Conservation (phyloP, 192 early-diverging fungal genomes). For the Podila epigama region DNA sequence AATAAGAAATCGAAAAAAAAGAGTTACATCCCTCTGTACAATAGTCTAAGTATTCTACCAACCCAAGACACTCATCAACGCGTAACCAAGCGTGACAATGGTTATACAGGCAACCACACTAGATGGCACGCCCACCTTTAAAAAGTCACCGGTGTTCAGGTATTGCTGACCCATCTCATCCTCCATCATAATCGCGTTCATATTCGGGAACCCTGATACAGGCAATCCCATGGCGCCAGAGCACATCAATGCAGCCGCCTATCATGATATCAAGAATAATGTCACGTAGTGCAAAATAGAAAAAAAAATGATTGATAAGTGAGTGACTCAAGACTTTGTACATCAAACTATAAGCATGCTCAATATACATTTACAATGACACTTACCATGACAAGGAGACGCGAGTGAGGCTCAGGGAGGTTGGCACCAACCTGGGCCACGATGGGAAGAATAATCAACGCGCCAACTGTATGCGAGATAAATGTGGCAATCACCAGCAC, state of each 20-base stretch:
- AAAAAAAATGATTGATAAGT: background rate
- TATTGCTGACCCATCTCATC: constrained; percentile 87
- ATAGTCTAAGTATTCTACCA: constrained; percentile 36
- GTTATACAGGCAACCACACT: constrained; percentile 75
- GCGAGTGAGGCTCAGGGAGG: constrained; percentile 71
- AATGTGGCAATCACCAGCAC: constrained; percentile 90
- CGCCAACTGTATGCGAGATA: constrained; percentile 95
- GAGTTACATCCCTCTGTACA: background rate
- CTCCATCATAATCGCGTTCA: constrained; percentile 95
- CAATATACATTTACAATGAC: background rate
- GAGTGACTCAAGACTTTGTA: background rate
- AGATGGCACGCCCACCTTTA: constrained; percentile 80
- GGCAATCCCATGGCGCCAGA: constrained; percentile 92
- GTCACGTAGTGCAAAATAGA: background rate
- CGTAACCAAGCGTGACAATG: constrained; percentile 82
- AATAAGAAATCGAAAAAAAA: background rate
- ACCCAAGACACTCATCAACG: constrained; percentile 69
- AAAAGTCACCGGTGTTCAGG: constrained; percentile 83
- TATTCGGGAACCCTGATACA: constrained; percentile 95
- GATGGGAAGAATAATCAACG: constrained; percentile 95
- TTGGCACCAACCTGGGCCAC: constrained; percentile 86
- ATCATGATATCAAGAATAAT: background rate
- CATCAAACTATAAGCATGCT: background rate
- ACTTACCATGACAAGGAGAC: constrained; percentile 47
- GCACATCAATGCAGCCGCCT: constrained; percentile 81